Evolutionary conservation across 2,329 filamentous ascomycete species (phyloP).

Genomic region (Phaeosphaeriaceae sp.): DNA sequence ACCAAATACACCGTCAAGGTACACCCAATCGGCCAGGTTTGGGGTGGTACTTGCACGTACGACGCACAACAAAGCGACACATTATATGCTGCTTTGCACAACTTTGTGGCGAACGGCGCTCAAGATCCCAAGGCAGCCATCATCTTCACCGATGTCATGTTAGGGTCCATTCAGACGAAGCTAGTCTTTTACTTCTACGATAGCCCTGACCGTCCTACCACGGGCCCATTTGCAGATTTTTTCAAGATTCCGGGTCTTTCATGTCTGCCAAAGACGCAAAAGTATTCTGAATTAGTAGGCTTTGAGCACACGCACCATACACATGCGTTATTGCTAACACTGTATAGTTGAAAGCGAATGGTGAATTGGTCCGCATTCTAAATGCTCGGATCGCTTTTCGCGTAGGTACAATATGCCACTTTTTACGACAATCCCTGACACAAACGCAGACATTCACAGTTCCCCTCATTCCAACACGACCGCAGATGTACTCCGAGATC

Average conservation of each 20-base stretch:
- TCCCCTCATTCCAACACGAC: conserved; percentile 31
- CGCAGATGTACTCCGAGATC: conserved; percentile 46
- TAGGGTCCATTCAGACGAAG: neutral
- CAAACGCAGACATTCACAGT: conserved; percentile 29
- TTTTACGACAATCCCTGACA: too few relatives aligned
- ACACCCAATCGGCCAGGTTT: conserved; percentile 41
- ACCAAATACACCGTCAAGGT: conserved; percentile 31
- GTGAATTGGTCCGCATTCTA: conserved; percentile 14
- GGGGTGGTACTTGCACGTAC: conserved; percentile 50
- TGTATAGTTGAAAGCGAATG: conserved; percentile 21
- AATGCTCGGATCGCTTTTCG: conserved; percentile 28
- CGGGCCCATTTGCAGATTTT: conserved; percentile 42
- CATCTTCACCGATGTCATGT: conserved; percentile 24
- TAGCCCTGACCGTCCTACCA: conserved; percentile 35
- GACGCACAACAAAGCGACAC: conserved; percentile 28
- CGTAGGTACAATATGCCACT: conserved; percentile 9
- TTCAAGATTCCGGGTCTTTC: conserved; percentile 33
- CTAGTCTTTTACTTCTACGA: conserved; percentile 33
- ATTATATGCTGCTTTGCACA: conserved; percentile 44
- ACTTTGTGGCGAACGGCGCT: conserved; percentile 35
- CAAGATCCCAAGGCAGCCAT: conserved; percentile 32
- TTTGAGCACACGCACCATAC: neutral
- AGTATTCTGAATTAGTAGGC: conserved; percentile 42
- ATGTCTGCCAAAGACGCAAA: conserved; percentile 30
- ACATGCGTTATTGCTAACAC: conserved; percentile 6